Percentiles rank a stretch among this genome's conserved stretches.
Conservation (phyloP, 192 early-diverging fungal species). For the Piromyces sp. region DNA sequence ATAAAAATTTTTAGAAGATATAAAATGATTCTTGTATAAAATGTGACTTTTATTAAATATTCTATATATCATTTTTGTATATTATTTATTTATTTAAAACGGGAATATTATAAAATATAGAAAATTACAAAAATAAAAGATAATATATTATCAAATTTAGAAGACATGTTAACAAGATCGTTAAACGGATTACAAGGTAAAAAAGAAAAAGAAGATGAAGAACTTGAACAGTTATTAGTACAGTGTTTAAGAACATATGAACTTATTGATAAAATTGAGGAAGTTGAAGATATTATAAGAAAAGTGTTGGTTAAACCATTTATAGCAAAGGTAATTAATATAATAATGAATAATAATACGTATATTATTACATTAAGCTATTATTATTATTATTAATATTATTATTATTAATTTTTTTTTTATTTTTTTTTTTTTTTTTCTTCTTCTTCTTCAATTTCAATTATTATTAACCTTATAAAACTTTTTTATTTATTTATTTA, state of each 20-base stretch:
- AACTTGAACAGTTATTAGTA: conserved; percentile 25
- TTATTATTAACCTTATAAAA: no score
- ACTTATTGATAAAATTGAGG: conserved; percentile 43
- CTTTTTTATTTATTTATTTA: no score
- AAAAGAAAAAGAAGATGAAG: conserved; percentile 5
- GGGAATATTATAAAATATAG: conserved; percentile 4
- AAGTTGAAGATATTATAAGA: conserved; percentile 45
- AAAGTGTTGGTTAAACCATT: conserved; percentile 32
- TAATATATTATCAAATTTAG: conserved; percentile 38
- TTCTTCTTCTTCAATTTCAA: no score
- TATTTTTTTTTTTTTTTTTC: no score
- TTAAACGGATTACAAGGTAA: conserved; percentile 11
- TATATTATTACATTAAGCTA: no score
- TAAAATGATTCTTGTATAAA: neutral
- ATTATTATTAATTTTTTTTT: no score
- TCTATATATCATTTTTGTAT: no score
- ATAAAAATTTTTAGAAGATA: neutral
- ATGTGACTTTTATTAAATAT: neutral
- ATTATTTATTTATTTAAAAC: no score
- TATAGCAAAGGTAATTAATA: conserved; percentile 23
- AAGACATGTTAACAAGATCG: conserved; percentile 29
- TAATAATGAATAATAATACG: no score
- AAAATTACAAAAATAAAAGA: conserved; percentile 56
- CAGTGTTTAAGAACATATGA: conserved; percentile 60
- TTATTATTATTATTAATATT: no score